Percentiles rank a stretch among this genome's conserved stretches.
Conservation (phyloP, 108 stramenopile genomes). For the Cyclotella kingstonii region DNA sequence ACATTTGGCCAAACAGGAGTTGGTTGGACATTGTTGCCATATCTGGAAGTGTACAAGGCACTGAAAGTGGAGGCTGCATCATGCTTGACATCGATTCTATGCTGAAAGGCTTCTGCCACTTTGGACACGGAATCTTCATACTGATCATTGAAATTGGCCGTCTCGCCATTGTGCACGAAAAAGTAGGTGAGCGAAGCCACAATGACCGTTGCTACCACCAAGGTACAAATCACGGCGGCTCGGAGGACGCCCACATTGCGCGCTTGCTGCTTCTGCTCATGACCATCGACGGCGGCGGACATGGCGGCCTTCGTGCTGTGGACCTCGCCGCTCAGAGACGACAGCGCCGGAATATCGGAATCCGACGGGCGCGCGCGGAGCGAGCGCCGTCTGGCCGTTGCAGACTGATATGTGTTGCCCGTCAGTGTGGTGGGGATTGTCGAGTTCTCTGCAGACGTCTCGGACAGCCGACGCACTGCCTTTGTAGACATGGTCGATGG, state of each 20-base stretch:
- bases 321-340: neutral
- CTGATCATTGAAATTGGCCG: slow-evolving; percentile 18
- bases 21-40: slow-evolving; percentile 16
- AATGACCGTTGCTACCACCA: slow-evolving; percentile 22
- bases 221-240: slow-evolving; percentile 19
- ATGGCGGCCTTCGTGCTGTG: neutral
- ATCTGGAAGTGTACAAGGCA: slow-evolving; percentile 43
- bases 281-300: slow-evolving; percentile 5
- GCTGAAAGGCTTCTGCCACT: slow-evolving; percentile 46
- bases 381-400: neutral
- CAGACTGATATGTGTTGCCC: neutral
- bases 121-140: slow-evolving; percentile 42
- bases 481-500: too few relatives aligned
- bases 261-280: slow-evolving; percentile 12
- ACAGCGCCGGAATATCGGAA: neutral
- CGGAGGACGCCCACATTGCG: slow-evolving; percentile 32
- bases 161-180: slow-evolving; percentile 26
- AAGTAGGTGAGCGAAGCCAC: slow-evolving; percentile 28
- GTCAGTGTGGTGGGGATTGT: neutral
- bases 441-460: too few relatives aligned
- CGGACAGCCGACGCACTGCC: too few relatives aligned
- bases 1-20: slow-evolving; percentile 50
- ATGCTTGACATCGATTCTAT: slow-evolving; percentile 34
- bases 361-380: neutral
- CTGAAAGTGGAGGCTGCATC: slow-evolving; percentile 34